Base-by-base conservation (phyloP, 208 protist genomes). In the Acanthamoeba castellanii region DNA sequence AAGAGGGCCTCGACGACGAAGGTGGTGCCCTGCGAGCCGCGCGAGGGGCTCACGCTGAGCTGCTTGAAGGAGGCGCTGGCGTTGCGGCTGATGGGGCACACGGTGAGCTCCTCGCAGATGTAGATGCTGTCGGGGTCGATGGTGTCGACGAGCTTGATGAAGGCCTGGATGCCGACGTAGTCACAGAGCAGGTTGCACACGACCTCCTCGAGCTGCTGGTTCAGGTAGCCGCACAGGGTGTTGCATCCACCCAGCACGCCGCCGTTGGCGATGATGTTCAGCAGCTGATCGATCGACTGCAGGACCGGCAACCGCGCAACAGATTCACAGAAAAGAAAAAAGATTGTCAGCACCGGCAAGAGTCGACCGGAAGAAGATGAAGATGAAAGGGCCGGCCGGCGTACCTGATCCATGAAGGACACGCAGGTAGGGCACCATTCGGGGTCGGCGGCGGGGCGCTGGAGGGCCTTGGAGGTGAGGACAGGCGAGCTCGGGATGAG, bases 221-320 rank as follows among this genome's bases (percentile, higher is more conserved):
- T 16, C 20, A 96, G 78, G 32, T 82, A 30, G 20, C 76, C 45
- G 76, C 96, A 96, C 22, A 96, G 90, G 25, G 92, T 9, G 87
- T 45, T 47, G 45, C 95, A 96, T 27, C 34, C 30, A 32, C 96
- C 96, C 45, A 97, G 57, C 27, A 97, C 96, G 84, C 96, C 96
- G 68, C 30, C 94, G 34, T 97, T 88, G 68, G 89, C 18, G 96
- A 97, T 97, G 76, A 96, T 95, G 95, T 97, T 97, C 14, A 97
- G 88, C 34, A 97, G 94, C 32, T 97, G 66, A 18, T 96, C 70
- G 68, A 97, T 93, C 16, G 61, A 76, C 81, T 97, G 61, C 30
- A 16, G 34, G 11, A 45, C 42, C 42, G 42, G 37, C 37, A 37
- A 37, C 37, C 42, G 42, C 96, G 42, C 96, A 66, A 45, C 94